Evolutionary conservation across 257 asterid genomes (phyloP), one percentile per base, ranked within the genome.

Genomic region (Primulina eburnea): DNA sequence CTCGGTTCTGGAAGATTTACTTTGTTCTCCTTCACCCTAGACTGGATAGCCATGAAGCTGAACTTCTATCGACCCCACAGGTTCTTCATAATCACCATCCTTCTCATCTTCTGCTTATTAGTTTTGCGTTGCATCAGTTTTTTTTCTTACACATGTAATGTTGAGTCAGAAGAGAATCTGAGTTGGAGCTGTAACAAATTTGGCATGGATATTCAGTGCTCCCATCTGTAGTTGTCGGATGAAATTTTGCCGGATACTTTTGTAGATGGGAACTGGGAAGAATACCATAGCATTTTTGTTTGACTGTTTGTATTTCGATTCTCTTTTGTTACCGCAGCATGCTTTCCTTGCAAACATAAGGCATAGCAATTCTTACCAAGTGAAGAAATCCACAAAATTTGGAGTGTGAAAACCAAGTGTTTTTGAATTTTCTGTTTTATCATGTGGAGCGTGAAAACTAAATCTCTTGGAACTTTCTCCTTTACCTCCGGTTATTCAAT

Each of bases 21-120:
- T 92, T 92, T 82, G 92, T 92, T 18, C 96, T 92, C 64, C 84
- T 92, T 73, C 92, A 87, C 73, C 95, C 97, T 70, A 88, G 84
- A 76, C 81, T 92, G 62, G 79, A 78, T 62, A 82, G 86, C 76
- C 68, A 83, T 62, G 97, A 80, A 76, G 93, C 92, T 7, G 83
- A 65, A 24, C 79, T 83, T 72, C 84, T 90, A 63, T 87, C 95
- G 61, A 92, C 97, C n/a, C 84, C 92, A 29, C 89, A 92, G 96
- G 98, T 89, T 74, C 38, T 26, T 75, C 73, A 26, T 70, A 5
- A 38, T 30, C 57, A 14, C 50, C 71, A 43, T 21, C n/a, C 26
- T 71, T 50, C 24, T 28, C 55, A 11, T 63, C 26, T n/a, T 67
- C 68, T 37, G 73, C 68, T 47, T 32, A 57, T 70, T 29, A 21